A percentile compares a stretch with the other conserved stretches of the same genome.
These are phyloP conservation scores for Hanseniaspora occidentalis DNA, from an alignment of 805 yeast genomes.

Conservation along the genomic window DNA sequence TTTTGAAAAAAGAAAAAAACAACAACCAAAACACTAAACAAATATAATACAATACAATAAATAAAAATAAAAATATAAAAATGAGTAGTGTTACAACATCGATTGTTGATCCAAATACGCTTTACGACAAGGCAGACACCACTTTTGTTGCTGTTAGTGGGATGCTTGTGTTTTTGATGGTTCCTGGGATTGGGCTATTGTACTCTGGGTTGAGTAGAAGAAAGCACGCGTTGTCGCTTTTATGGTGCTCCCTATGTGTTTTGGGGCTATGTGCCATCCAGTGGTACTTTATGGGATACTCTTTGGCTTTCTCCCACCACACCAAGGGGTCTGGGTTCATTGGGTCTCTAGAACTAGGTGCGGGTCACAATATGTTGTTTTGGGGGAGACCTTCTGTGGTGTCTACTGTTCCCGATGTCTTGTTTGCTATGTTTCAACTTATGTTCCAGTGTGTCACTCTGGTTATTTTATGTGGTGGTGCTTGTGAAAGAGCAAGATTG, in stretches of 20 bases:
- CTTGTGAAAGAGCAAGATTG: constrained; percentile 91
- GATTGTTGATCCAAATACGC: constrained; percentile 57
- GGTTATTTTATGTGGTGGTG: constrained; percentile 92
- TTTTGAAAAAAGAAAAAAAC: no score
- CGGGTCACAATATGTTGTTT: constrained; percentile 57
- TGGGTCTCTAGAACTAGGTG: constrained; percentile 74
- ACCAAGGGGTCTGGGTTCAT: constrained; percentile 51
- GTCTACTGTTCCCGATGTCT: constrained; percentile 70
- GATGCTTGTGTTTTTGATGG: constrained; percentile 85
- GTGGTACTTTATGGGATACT: constrained; percentile 98
- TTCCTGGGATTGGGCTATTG: constrained; percentile 88
- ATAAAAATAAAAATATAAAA: not conserved
- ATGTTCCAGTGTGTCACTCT: constrained; percentile 95
- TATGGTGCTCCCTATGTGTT: constrained; percentile 92
- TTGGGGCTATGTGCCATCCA: constrained; percentile 75
- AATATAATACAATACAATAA: not conserved
- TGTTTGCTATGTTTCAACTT: constrained; percentile 87
- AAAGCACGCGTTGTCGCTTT: constrained; percentile 84
- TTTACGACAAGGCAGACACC: constrained; percentile 65
- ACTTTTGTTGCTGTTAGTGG: constrained; percentile 75
- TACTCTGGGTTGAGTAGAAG: constrained; percentile 92
- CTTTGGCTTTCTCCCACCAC: constrained; percentile 68
- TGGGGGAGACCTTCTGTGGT: constrained; percentile 62
- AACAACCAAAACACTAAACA: no score
- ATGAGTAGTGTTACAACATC: constrained; percentile 53